Evolutionary conservation across 2,329 filamentous ascomycete genomes (phyloP).

Genomic region (Fusarium sambucinum): DNA sequence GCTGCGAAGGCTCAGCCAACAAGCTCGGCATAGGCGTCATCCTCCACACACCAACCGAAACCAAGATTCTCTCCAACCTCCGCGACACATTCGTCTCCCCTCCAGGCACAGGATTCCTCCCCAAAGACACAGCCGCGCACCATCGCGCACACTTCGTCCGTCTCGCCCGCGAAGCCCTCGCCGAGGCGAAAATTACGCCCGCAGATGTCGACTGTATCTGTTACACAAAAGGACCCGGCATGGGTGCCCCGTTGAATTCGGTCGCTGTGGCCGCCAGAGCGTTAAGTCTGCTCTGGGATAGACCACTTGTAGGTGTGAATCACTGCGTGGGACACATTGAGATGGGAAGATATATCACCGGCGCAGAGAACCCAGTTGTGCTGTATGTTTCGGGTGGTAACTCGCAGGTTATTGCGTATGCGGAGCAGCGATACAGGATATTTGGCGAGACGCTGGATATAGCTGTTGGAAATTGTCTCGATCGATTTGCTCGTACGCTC

Average conservation of each 20-base stretch:
- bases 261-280: constrained; percentile 89
- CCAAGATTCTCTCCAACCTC: constrained; percentile 87
- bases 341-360: constrained; percentile 95
- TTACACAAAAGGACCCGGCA: constrained; percentile 95
- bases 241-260: constrained; percentile 91
- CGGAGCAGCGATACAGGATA: constrained; percentile 93
- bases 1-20: constrained; percentile 93
- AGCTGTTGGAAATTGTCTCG: constrained; percentile 96
- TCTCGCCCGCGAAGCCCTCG: constrained; percentile 83
- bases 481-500: constrained; percentile 92
- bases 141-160: constrained; percentile 87
- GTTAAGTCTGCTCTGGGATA: constrained; percentile 84
- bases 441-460: constrained; percentile 98
- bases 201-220: constrained; percentile 89
- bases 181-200: constrained; percentile 71
- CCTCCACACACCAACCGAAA: constrained; percentile 71
- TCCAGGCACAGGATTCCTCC: constrained; percentile 92
- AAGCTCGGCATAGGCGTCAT: constrained; percentile 97
- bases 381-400: constrained; percentile 97
- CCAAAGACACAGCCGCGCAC: constrained; percentile 94
- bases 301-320: constrained; percentile 93
- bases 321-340: constrained; percentile 99
- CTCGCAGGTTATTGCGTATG: constrained; percentile 97
- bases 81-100: constrained; percentile 94
- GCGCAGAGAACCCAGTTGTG: constrained; percentile 90